Conservation (phyloP, 106 monocot genomes). For the Allium sativum region DNA sequence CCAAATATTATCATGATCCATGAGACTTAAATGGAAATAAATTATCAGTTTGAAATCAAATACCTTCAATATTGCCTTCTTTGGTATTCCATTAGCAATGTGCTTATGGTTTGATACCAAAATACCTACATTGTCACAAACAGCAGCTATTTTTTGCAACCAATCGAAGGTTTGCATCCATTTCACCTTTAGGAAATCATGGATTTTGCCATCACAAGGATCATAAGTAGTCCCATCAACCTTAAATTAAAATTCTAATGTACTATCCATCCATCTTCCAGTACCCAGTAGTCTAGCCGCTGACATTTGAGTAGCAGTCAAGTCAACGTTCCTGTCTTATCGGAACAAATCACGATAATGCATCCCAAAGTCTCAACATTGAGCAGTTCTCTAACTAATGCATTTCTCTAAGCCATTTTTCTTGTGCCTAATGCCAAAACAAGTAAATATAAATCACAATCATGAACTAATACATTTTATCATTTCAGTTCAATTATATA, state of each 20-base stretch:
- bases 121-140: conserved; percentile 75
- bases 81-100: conserved; percentile 80
- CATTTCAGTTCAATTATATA: too few relatives aligned
- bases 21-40: too few relatives aligned
- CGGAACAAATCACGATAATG: conserved; percentile 23
- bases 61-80: conserved; percentile 85
- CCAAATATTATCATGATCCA: too few relatives aligned
- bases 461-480: too few relatives aligned
- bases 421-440: conserved; percentile 62
- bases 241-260: conserved; percentile 54
- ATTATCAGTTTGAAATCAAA: too few relatives aligned
- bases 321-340: conserved; percentile 63
- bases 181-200: conserved; percentile 42
- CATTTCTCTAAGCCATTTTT: conserved; percentile 39
- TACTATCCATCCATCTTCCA: conserved; percentile 31
- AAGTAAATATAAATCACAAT: too few relatives aligned
- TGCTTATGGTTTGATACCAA: conserved; percentile 47
- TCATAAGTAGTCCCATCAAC: conserved; percentile 84
- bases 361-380: conserved; percentile 77
- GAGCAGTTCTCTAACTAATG: conserved; percentile 64
- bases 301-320: conserved; percentile 90
- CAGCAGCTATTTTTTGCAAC: conserved; percentile 68
- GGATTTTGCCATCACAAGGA: conserved; percentile 67
- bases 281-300: conserved; percentile 65
- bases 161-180: conserved; percentile 76